Evolutionary conservation across 768 basidiomycete genomes (phyloP).

Genomic region (Hericium alpestre): DNA sequence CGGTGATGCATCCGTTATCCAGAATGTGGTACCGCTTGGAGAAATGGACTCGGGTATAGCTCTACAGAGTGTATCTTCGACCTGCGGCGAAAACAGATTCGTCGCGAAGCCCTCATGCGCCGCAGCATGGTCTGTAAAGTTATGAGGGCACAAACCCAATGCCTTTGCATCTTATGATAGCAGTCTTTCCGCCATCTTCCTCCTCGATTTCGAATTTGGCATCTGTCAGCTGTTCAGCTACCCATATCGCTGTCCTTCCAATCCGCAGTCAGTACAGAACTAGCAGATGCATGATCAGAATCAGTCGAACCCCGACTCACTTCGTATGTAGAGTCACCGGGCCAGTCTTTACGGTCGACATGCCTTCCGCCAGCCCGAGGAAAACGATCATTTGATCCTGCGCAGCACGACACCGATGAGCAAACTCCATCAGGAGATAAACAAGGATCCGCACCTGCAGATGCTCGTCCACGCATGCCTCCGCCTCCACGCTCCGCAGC

Average conservation of each 20-base stretch:
- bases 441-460: constrained; percentile 33
- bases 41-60: too few relatives aligned
- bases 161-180: constrained; percentile 56
- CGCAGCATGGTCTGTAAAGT: too few relatives aligned
- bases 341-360: constrained; percentile 43
- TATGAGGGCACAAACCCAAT: constrained; percentile 40
- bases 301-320: constrained; percentile 23
- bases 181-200: constrained; percentile 26
- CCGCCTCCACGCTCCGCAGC: constrained; percentile 44
- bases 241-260: constrained; percentile 55
- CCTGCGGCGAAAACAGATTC: too few relatives aligned
- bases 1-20: too few relatives aligned
- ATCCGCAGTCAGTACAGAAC: background rate
- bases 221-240: constrained; percentile 57
- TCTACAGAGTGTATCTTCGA: too few relatives aligned
- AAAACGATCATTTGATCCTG: constrained; percentile 76
- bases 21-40: too few relatives aligned
- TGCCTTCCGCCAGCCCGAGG: constrained; percentile 61
- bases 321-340: constrained; percentile 60
- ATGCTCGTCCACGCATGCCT: constrained; percentile 63
- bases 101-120: too few relatives aligned
- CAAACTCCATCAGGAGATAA: background rate
- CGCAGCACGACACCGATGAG: constrained; percentile 18
- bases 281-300: too few relatives aligned
- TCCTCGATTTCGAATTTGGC: constrained; percentile 51